Conservation (phyloP, 257 asterid species). For the Knoxia roxburghii region DNA sequence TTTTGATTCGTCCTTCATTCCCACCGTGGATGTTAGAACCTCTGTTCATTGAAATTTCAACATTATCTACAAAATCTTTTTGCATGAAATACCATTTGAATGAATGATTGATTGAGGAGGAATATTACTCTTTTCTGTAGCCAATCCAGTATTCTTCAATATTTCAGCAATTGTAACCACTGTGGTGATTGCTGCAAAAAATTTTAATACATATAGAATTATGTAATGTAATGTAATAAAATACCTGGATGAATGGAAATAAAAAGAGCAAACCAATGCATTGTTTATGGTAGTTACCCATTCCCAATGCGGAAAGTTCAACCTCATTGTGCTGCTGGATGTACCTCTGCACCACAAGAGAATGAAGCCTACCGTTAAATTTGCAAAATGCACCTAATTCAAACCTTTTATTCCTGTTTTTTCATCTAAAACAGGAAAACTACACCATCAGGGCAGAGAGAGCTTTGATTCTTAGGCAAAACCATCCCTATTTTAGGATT, state of each 20-base stretch:
- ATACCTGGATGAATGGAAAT: too few species aligned
- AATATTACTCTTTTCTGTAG: conserved; percentile 66
- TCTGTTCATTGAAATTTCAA: conserved; percentile 40
- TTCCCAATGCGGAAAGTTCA: conserved; percentile 96
- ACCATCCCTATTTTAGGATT: neutral
- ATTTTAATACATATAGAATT: neutral
- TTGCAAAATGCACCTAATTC: too few species aligned
- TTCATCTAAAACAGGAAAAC: too few species aligned
- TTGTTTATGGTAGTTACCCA: conserved; percentile 63
- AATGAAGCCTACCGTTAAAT: neutral
- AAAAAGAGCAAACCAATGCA: too few species aligned
- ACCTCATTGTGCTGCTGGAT: conserved; percentile 89
- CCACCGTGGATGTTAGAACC: conserved; percentile 75
- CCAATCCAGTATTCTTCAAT: conserved; percentile 83
- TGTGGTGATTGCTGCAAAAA: conserved; percentile 69
- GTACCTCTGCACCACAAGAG: conserved; percentile 62
- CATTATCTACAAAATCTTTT: neutral
- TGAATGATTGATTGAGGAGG: neutral
- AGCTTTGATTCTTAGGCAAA: neutral
- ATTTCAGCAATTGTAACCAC: conserved; percentile 90
- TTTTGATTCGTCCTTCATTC: conserved; percentile 72
- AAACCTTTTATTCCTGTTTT: too few species aligned
- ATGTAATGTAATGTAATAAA: too few species aligned
- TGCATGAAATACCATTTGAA: neutral
- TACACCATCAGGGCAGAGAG: too few species aligned